phyloP scores from a whole-genome alignment of 257 asterid genomes.

The Perilla frutescens region DNA sequence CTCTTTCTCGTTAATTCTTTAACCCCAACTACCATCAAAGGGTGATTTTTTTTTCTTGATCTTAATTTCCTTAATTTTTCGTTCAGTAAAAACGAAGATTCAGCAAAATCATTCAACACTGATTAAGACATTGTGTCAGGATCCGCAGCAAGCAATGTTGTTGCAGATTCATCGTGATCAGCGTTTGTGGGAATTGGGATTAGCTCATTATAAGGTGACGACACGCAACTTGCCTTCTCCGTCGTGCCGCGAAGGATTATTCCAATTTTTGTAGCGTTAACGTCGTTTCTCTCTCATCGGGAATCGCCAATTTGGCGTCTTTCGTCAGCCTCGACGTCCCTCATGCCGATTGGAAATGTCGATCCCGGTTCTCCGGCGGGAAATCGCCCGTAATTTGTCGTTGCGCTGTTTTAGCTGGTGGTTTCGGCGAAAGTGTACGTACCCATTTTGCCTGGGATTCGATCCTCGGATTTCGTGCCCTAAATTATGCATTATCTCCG shows the following conservation, averaged over 20 bases:
- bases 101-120: background rate
- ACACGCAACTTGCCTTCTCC: conserved; percentile 29
- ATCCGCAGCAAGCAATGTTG: background rate
- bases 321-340: background rate
- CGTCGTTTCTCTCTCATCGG: background rate
- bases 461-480: conserved; percentile 17
- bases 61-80: background rate
- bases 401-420: conserved; percentile 45
- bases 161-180: background rate
- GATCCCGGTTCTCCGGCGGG: conserved; percentile 40
- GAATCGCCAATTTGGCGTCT: background rate
- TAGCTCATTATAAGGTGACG: conserved; percentile 13
- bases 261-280: conserved; percentile 12
- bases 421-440: conserved; percentile 34
- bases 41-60: background rate
- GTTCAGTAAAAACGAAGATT: background rate
- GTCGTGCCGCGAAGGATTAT: conserved; percentile 7
- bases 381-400: conserved; percentile 46
- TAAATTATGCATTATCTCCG: conserved; percentile 21
- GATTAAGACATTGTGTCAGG: conserved; percentile 11
- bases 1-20: conserved; percentile 30
- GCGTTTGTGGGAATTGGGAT: conserved; percentile 35
- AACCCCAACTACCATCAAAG: background rate
- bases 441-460: conserved; percentile 18
- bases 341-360: conserved; percentile 49